A percentile compares a stretch with the other conserved stretches of the same genome.
These are phyloP conservation scores for Eutypella sp. DNA, from an alignment of 2,329 filamentous ascomycete genomes.

Conservation along the genomic window DNA sequence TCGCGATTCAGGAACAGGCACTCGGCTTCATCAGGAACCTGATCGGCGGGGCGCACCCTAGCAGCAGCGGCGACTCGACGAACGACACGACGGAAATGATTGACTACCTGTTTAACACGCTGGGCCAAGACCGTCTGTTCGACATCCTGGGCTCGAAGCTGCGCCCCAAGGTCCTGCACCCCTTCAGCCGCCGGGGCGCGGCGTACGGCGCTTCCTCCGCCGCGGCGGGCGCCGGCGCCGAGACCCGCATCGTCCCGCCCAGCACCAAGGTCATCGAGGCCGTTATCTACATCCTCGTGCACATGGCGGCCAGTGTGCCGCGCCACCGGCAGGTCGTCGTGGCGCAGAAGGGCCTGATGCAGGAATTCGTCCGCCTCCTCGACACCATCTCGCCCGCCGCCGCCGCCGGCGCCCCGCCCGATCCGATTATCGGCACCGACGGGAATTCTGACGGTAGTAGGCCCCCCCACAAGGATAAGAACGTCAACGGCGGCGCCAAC, in stretches of 20 bases:
- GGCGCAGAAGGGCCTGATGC: conserved; percentile 70
- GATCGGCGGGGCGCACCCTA: conserved; percentile 56
- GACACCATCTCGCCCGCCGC: conserved; percentile 20
- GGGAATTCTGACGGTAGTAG: not conserved
- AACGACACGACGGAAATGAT: conserved; percentile 67
- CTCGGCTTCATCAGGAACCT: conserved; percentile 88
- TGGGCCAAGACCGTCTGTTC: conserved; percentile 75
- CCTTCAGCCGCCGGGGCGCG: conserved; percentile 40
- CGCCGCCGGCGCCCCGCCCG: not conserved
- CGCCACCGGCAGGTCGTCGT: conserved; percentile 74
- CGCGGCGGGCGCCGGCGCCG: conserved; percentile 24
- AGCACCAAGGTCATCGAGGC: conserved; percentile 68
- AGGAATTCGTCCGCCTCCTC: conserved; percentile 68
- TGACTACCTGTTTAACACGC: conserved; percentile 70
- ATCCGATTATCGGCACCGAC: not conserved
- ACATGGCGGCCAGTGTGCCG: conserved; percentile 78
- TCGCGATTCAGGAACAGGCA: conserved; percentile 85
- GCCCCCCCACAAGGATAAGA: too few species aligned
- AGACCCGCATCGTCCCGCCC: conserved; percentile 50
- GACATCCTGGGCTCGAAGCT: conserved; percentile 77
- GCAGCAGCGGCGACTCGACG: conserved; percentile 45
- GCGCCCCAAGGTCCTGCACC: conserved; percentile 52
- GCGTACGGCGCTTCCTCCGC: not conserved
- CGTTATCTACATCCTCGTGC: conserved; percentile 77
- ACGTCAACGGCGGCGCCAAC: not conserved